A percentile compares a stretch with the other conserved stretches of the same genome.
phyloP scores from a whole-genome alignment of 2,329 filamentous ascomycete genomes.

The Aspergillus sojae region DNA sequence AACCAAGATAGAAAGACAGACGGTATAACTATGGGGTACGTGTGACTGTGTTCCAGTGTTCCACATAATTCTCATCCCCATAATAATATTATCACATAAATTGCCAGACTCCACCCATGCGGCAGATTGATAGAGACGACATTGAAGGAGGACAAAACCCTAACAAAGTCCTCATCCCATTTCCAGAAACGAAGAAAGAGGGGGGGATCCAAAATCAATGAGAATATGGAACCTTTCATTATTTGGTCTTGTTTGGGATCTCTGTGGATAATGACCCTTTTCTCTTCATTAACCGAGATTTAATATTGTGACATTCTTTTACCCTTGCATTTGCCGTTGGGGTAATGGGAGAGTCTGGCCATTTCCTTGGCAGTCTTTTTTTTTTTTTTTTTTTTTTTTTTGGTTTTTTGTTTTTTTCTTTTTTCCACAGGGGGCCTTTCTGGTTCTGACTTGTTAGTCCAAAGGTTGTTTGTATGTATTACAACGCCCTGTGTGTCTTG shows the following conservation, averaged over 20 bases:
- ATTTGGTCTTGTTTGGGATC: not conserved
- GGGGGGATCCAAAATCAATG: not conserved
- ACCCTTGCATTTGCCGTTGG: not conserved
- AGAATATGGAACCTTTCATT: not conserved
- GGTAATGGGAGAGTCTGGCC: not conserved
- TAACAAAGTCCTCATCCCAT: not conserved
- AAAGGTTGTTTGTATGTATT: not conserved
- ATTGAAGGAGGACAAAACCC: not conserved
- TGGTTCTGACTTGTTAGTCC: not conserved
- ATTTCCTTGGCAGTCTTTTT: not conserved
- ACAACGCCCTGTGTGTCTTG: not conserved
- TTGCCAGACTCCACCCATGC: conserved; percentile 2
- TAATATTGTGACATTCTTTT: not conserved
- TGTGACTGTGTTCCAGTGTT: not conserved
- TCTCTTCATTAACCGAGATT: not conserved
- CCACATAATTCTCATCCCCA: not conserved
- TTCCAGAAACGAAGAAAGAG: not conserved
- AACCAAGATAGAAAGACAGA: not conserved
- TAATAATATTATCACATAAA: conserved; percentile 5
- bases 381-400: not conserved
- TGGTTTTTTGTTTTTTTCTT: not conserved
- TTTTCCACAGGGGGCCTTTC: not conserved
- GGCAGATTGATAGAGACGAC: conserved; percentile 1
- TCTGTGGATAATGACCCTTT: not conserved
- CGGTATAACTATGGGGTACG: not conserved